phyloP scores from a whole-genome alignment of 257 asterid genomes.

The Primulina eburnea region DNA sequence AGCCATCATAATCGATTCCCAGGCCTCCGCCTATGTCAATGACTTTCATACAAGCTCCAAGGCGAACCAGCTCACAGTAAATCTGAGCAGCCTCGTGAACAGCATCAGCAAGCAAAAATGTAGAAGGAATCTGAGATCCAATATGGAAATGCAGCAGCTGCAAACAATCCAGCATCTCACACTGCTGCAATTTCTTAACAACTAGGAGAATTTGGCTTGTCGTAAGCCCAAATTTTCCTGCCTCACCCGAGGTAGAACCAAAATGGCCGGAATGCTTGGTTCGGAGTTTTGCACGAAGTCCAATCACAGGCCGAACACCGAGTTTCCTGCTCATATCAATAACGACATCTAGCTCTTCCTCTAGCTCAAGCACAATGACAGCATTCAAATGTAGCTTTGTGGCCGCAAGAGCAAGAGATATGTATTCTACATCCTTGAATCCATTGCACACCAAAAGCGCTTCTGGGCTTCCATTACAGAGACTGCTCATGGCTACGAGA shows the following conservation, averaged over 20 bases:
- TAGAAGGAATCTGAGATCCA: conserved; percentile 60
- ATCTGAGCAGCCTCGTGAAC: conserved; percentile 62
- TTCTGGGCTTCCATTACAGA: conserved; percentile 50
- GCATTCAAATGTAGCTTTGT: conserved; percentile 47
- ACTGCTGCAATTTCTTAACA: conserved; percentile 45
- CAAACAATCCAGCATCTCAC: conserved; percentile 52
- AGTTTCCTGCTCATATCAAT: conserved; percentile 47
- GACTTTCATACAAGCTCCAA: conserved; percentile 52
- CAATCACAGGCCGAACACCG: conserved; percentile 47
- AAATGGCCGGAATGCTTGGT: conserved; percentile 63
- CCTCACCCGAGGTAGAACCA: conserved; percentile 67
- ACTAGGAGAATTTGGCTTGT: conserved; percentile 52
- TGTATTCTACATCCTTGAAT: conserved; percentile 54
- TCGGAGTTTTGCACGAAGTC: conserved; percentile 58
- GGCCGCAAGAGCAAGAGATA: conserved; percentile 52
- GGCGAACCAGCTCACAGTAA: conserved; percentile 52
- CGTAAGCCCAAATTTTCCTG: conserved; percentile 58
- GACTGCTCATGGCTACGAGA: conserved; percentile 55
- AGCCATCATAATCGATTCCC: conserved; percentile 63
- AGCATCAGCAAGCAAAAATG: conserved; percentile 46
- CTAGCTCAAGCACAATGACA: conserved; percentile 59
- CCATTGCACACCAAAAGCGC: conserved; percentile 57
- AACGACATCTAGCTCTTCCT: conserved; percentile 58
- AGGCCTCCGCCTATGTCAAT: conserved; percentile 65
- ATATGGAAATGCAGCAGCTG: conserved; percentile 61